Percentiles rank a stretch among this genome's conserved stretches.
Conservation (phyloP, 2,329 filamentous ascomycete species). For the Falciphora oryzae region DNA sequence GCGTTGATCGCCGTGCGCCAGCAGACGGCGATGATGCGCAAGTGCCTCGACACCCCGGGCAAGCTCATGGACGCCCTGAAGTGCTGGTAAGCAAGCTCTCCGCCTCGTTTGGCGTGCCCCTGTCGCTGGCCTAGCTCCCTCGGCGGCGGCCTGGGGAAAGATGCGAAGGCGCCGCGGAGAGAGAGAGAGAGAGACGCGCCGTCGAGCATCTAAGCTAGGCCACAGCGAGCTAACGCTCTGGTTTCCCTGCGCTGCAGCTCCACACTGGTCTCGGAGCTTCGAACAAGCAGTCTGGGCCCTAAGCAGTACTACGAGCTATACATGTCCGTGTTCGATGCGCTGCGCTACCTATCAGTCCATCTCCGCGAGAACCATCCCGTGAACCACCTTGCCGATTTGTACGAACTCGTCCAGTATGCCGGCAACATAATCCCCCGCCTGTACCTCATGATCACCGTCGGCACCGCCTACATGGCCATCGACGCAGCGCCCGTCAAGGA, state of each 20-base stretch:
- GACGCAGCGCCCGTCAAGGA: slow-evolving; percentile 98
- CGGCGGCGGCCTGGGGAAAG: too few species aligned
- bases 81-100: slow-evolving; percentile 75
- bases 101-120: neutral
- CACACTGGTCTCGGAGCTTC: slow-evolving; percentile 94
- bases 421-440: slow-evolving; percentile 95
- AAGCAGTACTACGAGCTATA: slow-evolving; percentile 99
- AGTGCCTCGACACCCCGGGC: slow-evolving; percentile 91
- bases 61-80: slow-evolving; percentile 99
- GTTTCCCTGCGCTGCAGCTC: slow-evolving; percentile 53
- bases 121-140: neutral
- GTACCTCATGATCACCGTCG: slow-evolving; percentile 99
- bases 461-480: slow-evolving; percentile 98
- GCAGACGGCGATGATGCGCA: slow-evolving; percentile 95
- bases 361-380: slow-evolving; percentile 95
- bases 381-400: slow-evolving; percentile 95
- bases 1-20: slow-evolving; percentile 93
- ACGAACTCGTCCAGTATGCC: slow-evolving; percentile 92
- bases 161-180: slow-evolving; percentile 1
- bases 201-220: neutral
- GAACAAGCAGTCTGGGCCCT: slow-evolving; percentile 92
- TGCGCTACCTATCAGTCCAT: slow-evolving; percentile 93
- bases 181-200: too few species aligned
- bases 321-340: slow-evolving; percentile 97
- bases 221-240: slow-evolving; percentile 6